These are phyloP conservation scores for Rhodotorula sp. DNA, from an alignment of 1,284 basidiomycete species.

Conservation along the genomic window DNA sequence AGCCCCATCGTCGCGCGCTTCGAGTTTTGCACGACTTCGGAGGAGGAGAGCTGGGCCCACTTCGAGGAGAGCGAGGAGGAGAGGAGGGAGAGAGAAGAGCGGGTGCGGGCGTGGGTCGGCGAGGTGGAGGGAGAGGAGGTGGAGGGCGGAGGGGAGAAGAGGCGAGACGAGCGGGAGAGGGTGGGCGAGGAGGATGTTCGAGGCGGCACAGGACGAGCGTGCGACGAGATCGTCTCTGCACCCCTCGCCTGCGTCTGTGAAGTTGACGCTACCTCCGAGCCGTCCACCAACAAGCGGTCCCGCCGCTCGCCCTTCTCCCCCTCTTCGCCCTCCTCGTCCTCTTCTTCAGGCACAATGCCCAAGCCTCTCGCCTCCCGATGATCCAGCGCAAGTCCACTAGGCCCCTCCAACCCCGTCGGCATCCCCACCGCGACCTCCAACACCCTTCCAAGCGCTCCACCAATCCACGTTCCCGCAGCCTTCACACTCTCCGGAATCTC, in stretches of 20 bases:
- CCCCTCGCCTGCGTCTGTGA: not conserved
- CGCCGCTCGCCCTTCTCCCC: not conserved
- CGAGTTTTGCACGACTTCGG: constrained; percentile 32
- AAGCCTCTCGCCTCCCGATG: not conserved
- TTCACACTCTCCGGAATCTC: constrained; percentile 32
- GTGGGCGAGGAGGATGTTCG: not conserved
- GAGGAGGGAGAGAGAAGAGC: constrained; percentile 2
- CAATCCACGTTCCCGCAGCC: constrained; percentile 36
- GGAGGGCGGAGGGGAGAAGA: not conserved
- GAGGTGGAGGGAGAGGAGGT: not conserved
- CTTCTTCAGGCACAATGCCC: constrained; percentile 5
- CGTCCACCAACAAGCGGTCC: not conserved
- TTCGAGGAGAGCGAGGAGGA: not conserved
- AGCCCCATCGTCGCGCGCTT: constrained; percentile 35
- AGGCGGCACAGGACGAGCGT: not conserved
- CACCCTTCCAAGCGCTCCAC: constrained; percentile 30
- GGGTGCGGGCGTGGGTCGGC: not conserved
- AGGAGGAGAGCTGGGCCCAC: constrained; percentile 13
- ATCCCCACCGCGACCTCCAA: constrained; percentile 27
- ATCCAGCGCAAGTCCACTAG: too few species aligned
- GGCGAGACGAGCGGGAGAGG: not conserved
- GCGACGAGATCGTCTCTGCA: not conserved
- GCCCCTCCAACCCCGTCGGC: not conserved
- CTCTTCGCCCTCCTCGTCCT: constrained; percentile 17
- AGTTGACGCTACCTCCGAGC: not conserved